Percentiles rank a stretch among this genome's conserved stretches.
Conservation (phyloP, 352 stramenopile genomes). For the Phytophthora cryptogea region DNA sequence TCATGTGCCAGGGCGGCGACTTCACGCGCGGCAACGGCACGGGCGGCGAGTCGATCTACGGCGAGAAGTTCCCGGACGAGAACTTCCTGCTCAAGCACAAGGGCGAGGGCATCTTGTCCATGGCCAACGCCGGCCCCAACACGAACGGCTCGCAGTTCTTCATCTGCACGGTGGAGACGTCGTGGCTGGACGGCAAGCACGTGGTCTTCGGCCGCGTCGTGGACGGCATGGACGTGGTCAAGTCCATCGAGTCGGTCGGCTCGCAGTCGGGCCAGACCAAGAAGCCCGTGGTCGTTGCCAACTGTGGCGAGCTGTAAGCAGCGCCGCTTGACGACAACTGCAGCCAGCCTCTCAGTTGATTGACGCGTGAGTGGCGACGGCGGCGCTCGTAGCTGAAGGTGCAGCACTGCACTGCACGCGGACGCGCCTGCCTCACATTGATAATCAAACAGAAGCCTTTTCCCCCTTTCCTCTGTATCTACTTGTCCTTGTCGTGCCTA, state of each 20-base stretch:
- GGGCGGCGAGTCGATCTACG: conserved; percentile 96
- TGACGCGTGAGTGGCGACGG: conserved; percentile 8
- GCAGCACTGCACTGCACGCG: conserved; percentile 4
- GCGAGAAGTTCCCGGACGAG: conserved; percentile 95
- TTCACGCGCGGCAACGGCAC: conserved; percentile 94
- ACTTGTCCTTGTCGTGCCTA: neutral
- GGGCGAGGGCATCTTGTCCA: conserved; percentile 92
- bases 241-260: conserved; percentile 96
- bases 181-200: conserved; percentile 92
- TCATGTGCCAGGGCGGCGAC: conserved; percentile 97
- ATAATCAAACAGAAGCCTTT: conserved; percentile 42
- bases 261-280: conserved; percentile 92
- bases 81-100: conserved; percentile 95
- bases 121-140: conserved; percentile 97
- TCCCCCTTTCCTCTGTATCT: conserved; percentile 6
- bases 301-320: conserved; percentile 93
- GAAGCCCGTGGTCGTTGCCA: conserved; percentile 92
- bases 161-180: conserved; percentile 92
- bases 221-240: conserved; percentile 97
- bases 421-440: conserved; percentile 27
- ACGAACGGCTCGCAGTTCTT: conserved; percentile 99
- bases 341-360: neutral
- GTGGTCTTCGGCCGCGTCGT: conserved; percentile 96
- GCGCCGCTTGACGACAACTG: neutral
- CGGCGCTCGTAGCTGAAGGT: neutral